phyloP scores from a whole-genome alignment of 148 eudicot genomes.

The Vaccinium macrocarpon region DNA sequence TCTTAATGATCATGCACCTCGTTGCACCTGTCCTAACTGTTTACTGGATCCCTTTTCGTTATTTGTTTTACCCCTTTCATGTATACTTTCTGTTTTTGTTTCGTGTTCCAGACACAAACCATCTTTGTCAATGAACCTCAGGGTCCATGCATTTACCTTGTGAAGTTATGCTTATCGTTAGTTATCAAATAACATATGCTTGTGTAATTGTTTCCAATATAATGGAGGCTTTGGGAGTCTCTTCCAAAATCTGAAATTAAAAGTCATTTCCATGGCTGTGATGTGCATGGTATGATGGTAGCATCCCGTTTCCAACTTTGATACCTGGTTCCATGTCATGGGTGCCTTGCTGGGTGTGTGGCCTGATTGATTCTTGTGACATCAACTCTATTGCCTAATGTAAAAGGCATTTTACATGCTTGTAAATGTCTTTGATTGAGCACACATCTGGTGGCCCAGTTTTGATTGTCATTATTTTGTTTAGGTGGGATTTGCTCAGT shows the following conservation, averaged over 20 bases:
- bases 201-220: not conserved
- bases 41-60: not conserved
- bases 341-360: not conserved
- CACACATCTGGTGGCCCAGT: not conserved
- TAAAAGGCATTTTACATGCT: not conserved
- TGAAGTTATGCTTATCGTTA: not conserved
- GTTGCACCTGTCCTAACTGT: not conserved
- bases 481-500: not conserved
- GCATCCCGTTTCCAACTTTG: not conserved
- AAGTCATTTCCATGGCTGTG: not conserved
- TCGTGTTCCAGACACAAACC: not conserved
- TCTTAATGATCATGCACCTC: not conserved
- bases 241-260: not conserved
- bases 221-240: not conserved
- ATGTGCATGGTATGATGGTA: not conserved
- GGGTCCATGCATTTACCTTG: not conserved
- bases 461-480: not conserved
- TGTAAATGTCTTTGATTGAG: not conserved
- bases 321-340: not conserved
- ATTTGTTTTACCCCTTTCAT: not conserved
- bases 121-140: not conserved
- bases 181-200: not conserved
- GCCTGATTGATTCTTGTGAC: not conserved
- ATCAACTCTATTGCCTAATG: not conserved
- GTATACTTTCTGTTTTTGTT: not conserved